Evolutionary conservation across 768 basidiomycete species (phyloP).

Genomic region (Suillus brevipes): DNA sequence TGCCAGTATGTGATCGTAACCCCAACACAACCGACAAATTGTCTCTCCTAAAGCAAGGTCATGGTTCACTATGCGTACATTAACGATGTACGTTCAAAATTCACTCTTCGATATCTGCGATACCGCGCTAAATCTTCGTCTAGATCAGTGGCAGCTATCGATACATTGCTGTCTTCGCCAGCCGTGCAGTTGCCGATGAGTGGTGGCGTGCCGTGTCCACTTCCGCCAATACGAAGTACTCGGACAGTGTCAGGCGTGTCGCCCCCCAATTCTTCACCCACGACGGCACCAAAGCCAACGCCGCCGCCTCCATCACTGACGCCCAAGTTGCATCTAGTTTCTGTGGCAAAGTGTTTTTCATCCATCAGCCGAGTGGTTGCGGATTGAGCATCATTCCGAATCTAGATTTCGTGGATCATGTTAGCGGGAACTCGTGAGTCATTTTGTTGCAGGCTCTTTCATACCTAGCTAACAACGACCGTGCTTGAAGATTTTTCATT

Average conservation of each 20-base stretch:
- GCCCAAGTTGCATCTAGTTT: neutral
- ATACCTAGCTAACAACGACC: neutral
- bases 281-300: neutral
- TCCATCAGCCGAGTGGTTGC: too few species aligned
- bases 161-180: constrained; percentile 25
- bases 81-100: neutral
- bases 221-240: constrained; percentile 6
- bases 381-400: neutral
- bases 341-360: constrained; percentile 1
- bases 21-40: neutral
- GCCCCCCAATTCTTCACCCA: neutral
- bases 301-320: neutral
- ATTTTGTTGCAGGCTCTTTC: neutral
- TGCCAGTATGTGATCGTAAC: neutral
- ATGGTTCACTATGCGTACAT: neutral
- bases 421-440: neutral
- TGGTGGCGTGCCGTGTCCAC: constrained; percentile 29
- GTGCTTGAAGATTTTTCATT: neutral
- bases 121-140: neutral
- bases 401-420: neutral
- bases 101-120: neutral
- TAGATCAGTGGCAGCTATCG: neutral
- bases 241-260: neutral
- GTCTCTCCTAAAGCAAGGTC: neutral
- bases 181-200: constrained; percentile 24